These are phyloP conservation scores for Pisolithus albus DNA, from an alignment of 768 basidiomycete species.

Conservation along the genomic window DNA sequence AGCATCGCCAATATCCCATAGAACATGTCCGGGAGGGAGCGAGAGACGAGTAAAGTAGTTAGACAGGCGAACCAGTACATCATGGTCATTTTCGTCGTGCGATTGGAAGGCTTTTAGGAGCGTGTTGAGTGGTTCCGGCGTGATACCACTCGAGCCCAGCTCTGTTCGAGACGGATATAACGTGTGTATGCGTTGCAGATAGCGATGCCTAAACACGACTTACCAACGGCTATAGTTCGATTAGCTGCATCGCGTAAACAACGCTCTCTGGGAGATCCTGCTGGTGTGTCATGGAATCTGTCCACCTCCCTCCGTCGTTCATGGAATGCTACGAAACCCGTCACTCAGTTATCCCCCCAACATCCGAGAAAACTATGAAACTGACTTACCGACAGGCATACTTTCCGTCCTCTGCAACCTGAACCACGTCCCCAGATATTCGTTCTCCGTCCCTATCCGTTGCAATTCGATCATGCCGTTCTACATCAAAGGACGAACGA, in stretches of 20 bases:
- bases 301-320: conserved; percentile 44
- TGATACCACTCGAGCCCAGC: conserved; percentile 25
- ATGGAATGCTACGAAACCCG: conserved; percentile 40
- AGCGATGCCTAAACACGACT: conserved; percentile 5
- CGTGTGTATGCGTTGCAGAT: not conserved
- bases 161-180: conserved; percentile 10
- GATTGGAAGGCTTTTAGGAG: conserved; percentile 77
- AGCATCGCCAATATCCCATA: conserved; percentile 74
- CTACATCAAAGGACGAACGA: conserved; percentile 3
- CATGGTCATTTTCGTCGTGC: conserved; percentile 49
- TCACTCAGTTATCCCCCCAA: not conserved
- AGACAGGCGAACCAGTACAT: conserved; percentile 55
- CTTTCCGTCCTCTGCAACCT: conserved; percentile 55
- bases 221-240: conserved; percentile 60
- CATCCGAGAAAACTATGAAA: not conserved
- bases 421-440: conserved; percentile 79
- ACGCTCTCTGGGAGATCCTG: conserved; percentile 58
- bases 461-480: not conserved
- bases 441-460: conserved; percentile 84
- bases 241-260: conserved; percentile 69
- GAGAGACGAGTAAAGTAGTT: conserved; percentile 65
- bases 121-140: conserved; percentile 63
- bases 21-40: conserved; percentile 48
- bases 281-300: conserved; percentile 34
- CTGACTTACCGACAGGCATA: conserved; percentile 36